Percentiles rank a stretch among this genome's conserved stretches.
Evolutionary conservation across 306 rosid species (phyloP).

Genomic region (Castanea mollissima): DNA sequence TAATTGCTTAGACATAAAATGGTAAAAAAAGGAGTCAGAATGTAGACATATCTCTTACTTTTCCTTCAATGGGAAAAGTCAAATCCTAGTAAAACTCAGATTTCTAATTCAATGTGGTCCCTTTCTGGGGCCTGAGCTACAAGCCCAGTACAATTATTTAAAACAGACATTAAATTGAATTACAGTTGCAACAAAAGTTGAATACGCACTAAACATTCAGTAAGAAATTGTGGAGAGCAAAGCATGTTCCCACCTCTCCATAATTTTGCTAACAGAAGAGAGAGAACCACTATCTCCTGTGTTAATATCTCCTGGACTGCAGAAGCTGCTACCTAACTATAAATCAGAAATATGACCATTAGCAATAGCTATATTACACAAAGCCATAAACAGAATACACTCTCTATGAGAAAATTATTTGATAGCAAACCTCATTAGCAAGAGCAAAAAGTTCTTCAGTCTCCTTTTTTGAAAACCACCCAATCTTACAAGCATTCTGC

Average conservation of each 20-base stretch:
- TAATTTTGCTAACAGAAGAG: constrained; percentile 40
- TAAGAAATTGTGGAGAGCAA: neutral
- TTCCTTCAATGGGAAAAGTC: neutral
- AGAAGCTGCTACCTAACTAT: constrained; percentile 57
- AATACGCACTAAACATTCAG: neutral
- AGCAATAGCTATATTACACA: constrained; percentile 11
- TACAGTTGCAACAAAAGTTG: neutral
- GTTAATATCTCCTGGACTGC: constrained; percentile 34
- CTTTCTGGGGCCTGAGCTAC: neutral
- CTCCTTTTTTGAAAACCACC: constrained; percentile 73
- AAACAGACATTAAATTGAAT: neutral
- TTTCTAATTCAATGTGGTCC: neutral
- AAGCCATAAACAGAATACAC: neutral
- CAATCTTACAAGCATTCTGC: constrained; percentile 69
- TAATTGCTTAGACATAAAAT: neutral
- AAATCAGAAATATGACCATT: constrained; percentile 21
- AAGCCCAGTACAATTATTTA: neutral
- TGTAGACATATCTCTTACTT: neutral
- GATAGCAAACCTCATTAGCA: constrained; percentile 61
- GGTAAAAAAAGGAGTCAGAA: neutral
- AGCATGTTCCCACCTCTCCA: constrained; percentile 58
- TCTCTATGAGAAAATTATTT: neutral
- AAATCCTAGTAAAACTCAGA: neutral
- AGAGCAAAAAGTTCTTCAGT: constrained; percentile 51
- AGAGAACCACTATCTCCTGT: constrained; percentile 33